Evolutionary conservation across 148 eudicot species (phyloP), one percentile per base, ranked within the genome.

Genomic region (Rhododendron molle): DNA sequence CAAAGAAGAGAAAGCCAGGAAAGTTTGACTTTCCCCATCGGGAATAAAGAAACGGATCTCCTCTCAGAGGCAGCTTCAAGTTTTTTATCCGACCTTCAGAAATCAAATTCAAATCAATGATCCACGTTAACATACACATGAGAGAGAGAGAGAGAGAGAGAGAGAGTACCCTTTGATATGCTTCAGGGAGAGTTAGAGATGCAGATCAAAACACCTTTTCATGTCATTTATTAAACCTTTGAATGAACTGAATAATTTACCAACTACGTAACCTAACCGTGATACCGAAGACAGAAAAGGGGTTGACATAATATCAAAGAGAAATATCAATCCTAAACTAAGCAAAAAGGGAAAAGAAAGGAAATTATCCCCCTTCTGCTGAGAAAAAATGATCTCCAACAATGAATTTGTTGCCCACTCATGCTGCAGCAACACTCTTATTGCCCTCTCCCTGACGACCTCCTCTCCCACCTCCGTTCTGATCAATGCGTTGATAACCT

Each of bases 401-500:
- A 20, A 15, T 15, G 46, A 11, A 71, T 15, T 38, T 67, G 60
- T 78, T 46, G 20, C 16, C 18, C 76, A 12, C 44, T 83, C 40
- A 71, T 28, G 72, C 83, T 4, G 83, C 50, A 83, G n/a, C 74
- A 52, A 40, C 86, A 83, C 43, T 36, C 79, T 62, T 78, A 78
- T 88, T 87, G 18, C 50, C 54, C 83, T 83, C 89, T 4, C 83
- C 85, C 85, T 85, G 88, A 56, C 85, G 89, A 20, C 83, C 85
- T 80, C 32, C 84, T 65, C 86, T 85, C 56, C 83, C 92, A 69
- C 81, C 32, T 81, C 90, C 90, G 40, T 89, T 88, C 40, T 88
- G 93, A 72, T 91, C 93, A 46, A 91, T 90, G 60, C 92, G 90
- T 80, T 87, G 95, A 85, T 92, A 93, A 34, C 87, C 89, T 90